Conservation (phyloP, 2,329 filamentous ascomycete species). For the Fusarium devonianum region DNA sequence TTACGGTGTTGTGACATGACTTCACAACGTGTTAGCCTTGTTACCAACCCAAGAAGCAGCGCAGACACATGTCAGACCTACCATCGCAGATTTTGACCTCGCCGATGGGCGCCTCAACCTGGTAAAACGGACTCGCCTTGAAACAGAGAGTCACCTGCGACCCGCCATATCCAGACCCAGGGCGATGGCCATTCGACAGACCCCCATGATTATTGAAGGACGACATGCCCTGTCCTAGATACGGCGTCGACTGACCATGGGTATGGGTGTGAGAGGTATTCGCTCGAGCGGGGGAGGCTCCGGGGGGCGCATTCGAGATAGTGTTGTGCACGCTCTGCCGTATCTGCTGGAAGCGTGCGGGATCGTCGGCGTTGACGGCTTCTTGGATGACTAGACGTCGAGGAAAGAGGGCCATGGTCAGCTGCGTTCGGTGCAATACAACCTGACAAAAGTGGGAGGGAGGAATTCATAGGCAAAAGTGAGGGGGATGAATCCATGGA, state of each 20-base stretch:
- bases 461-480: background rate
- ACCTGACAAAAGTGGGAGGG: too few species aligned
- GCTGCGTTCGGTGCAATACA: background rate
- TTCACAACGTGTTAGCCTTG: constrained; percentile 37
- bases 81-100: constrained; percentile 74
- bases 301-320: constrained; percentile 40
- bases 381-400: constrained; percentile 51
- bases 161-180: constrained; percentile 25
- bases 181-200: constrained; percentile 32
- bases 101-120: constrained; percentile 70
- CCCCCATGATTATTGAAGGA: constrained; percentile 28
- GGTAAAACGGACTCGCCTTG: constrained; percentile 87
- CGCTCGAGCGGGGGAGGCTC: constrained; percentile 27
- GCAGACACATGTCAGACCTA: constrained; percentile 51
- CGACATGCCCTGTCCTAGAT: constrained; percentile 31
- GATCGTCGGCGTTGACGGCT: constrained; percentile 48
- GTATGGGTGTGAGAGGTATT: constrained; percentile 23
- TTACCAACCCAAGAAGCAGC: background rate
- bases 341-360: constrained; percentile 53
- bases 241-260: constrained; percentile 15
- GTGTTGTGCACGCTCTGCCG: constrained; percentile 52
- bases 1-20: constrained; percentile 64
- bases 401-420: constrained; percentile 17
- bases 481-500: background rate
- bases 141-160: constrained; percentile 44